phyloP scores from a whole-genome alignment of 1,139 yeast genomes.

The Hemisphaericaspora lyxosophila region DNA sequence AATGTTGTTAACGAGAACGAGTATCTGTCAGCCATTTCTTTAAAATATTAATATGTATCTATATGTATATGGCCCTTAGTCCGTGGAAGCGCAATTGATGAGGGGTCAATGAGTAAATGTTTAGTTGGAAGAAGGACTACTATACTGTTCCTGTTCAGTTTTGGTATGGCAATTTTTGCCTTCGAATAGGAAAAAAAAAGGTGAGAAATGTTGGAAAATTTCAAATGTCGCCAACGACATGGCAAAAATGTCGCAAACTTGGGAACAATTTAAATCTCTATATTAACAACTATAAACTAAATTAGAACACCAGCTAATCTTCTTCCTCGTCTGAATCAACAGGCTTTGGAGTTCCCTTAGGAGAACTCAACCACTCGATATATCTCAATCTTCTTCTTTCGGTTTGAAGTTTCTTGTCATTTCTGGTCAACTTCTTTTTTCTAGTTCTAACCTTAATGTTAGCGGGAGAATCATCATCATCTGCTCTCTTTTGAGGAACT shows the following conservation, averaged over 20 bases:
- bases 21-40: constrained; percentile 89
- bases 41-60: constrained; percentile 2
- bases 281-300: neutral
- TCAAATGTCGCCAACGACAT: neutral
- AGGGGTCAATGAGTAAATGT: neutral
- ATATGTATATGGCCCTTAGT: neutral
- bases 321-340: constrained; percentile 91
- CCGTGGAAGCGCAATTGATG: neutral
- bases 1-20: constrained; percentile 95
- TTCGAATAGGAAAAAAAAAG: constrained; percentile 3
- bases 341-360: constrained; percentile 97
- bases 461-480: constrained; percentile 89
- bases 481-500: constrained; percentile 44
- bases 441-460: constrained; percentile 87
- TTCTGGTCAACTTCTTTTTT: constrained; percentile 97
- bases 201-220: neutral
- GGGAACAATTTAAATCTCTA: neutral
- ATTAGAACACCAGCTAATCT: constrained; percentile 8
- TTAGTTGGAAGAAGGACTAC: neutral
- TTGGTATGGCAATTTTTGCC: constrained; percentile 1
- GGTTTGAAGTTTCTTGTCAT: constrained; percentile 86
- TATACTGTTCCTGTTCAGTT: neutral
- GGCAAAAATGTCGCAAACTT: neutral
- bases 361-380: constrained; percentile 91
- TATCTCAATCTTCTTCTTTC: constrained; percentile 94